These are phyloP conservation scores for Bruguiera parviflora DNA, from an alignment of 345 rosid species.

Conservation along the genomic window DNA sequence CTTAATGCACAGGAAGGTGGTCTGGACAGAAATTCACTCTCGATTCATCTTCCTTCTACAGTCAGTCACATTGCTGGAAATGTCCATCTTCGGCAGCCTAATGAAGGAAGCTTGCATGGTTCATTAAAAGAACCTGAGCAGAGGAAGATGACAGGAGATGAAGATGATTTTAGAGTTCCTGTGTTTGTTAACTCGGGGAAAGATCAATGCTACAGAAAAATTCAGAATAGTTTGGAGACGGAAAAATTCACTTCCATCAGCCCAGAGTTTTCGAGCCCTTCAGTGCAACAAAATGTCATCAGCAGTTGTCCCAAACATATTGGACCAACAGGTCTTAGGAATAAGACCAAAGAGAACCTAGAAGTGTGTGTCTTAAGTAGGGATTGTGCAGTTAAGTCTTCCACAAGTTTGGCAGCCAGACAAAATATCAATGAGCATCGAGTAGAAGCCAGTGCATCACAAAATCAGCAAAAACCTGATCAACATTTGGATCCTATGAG, in stretches of 20 bases:
- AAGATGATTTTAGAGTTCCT: conserved; percentile 76
- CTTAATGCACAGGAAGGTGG: conserved; percentile 43
- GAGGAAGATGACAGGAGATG: conserved; percentile 51
- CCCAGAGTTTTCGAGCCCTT: conserved; percentile 13
- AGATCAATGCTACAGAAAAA: conserved; percentile 24
- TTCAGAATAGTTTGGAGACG: conserved; percentile 26
- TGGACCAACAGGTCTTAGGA: conserved; percentile 26
- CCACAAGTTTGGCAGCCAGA: conserved; percentile 13
- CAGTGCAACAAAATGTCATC: conserved; percentile 22
- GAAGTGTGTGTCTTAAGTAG: conserved; percentile 22
- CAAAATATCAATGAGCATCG: conserved; percentile 20
- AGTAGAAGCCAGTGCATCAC: conserved; percentile 20
- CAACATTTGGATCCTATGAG: conserved; percentile 23
- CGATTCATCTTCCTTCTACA: conserved; percentile 36
- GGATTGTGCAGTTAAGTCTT: conserved; percentile 23
- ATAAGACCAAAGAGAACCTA: conserved; percentile 27
- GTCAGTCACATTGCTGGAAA: conserved; percentile 33
- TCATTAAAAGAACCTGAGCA: conserved; percentile 31
- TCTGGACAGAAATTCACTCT: conserved; percentile 34
- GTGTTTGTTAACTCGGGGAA: conserved; percentile 45
- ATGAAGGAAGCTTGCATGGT: conserved; percentile 33
- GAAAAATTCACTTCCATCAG: conserved; percentile 25
- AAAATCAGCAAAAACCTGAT: conserved; percentile 24
- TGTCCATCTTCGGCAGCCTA: conserved; percentile 28
- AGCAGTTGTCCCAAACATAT: conserved; percentile 15